Percentiles rank a stretch among this genome's conserved stretches.
phyloP scores from a whole-genome alignment of 352 stramenopile genomes.

The Phytophthora ohioensis region DNA sequence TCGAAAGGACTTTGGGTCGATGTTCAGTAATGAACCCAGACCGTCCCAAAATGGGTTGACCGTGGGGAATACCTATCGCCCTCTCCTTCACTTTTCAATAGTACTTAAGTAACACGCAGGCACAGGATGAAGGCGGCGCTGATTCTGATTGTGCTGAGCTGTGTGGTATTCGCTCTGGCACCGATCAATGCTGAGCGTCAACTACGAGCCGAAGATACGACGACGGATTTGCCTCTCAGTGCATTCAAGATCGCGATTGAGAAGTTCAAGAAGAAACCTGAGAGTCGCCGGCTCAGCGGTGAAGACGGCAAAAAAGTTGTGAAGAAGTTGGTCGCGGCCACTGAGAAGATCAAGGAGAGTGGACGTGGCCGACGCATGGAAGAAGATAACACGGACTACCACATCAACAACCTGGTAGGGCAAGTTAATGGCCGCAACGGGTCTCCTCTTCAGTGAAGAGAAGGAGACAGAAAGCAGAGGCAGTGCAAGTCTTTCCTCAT shows the following conservation, averaged over 20 bases:
- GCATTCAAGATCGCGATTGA: slow-evolving; percentile 14
- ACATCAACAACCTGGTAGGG: slow-evolving; percentile 1
- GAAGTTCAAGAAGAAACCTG: slow-evolving; percentile 10
- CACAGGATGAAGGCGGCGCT: slow-evolving; percentile 27
- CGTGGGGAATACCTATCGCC: neutral
- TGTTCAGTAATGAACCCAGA: slow-evolving; percentile 16
- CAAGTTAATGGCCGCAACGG: slow-evolving; percentile 4
- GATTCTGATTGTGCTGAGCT: slow-evolving; percentile 11
- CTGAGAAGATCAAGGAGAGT: slow-evolving; percentile 11
- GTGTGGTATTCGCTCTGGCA: slow-evolving; percentile 11
- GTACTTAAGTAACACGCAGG: neutral
- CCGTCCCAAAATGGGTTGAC: slow-evolving; percentile 5
- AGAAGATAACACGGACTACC: slow-evolving; percentile 10
- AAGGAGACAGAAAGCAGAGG: neutral
- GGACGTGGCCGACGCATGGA: slow-evolving; percentile 14
- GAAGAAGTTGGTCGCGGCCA: slow-evolving; percentile 17
- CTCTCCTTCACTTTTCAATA: slow-evolving; percentile 2
- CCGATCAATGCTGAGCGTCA: neutral
- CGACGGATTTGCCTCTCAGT: neutral
- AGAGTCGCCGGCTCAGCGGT: slow-evolving; percentile 6
- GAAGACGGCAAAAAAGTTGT: slow-evolving; percentile 7
- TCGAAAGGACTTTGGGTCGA: neutral
- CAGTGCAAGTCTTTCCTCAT: slow-evolving; percentile 5
- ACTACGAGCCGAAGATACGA: slow-evolving; percentile 1
- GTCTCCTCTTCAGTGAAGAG: too few relatives aligned